Percentiles rank a stretch among this genome's conserved stretches.
Conservation (phyloP, 2,329 filamentous ascomycete genomes). For the Diplodia corticola region DNA sequence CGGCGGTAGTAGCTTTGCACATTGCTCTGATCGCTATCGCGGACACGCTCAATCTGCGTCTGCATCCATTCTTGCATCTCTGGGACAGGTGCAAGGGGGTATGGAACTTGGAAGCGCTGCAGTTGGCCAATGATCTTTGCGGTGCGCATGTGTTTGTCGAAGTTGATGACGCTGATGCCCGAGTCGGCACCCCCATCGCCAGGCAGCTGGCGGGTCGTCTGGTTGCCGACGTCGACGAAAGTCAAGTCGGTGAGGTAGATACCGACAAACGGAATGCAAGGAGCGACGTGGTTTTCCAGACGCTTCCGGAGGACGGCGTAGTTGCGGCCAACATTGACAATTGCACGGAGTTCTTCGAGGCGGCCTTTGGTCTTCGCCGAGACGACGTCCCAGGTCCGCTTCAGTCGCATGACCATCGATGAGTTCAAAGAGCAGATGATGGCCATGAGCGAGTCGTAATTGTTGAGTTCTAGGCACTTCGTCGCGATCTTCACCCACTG, state of each 20-base stretch:
- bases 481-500: slow-evolving; percentile 96
- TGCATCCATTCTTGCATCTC: slow-evolving; percentile 95
- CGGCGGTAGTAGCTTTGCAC: slow-evolving; percentile 75
- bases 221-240: slow-evolving; percentile 93
- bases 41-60: slow-evolving; percentile 74
- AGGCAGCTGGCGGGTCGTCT: slow-evolving; percentile 75
- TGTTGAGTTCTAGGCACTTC: slow-evolving; percentile 84
- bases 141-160: slow-evolving; percentile 93
- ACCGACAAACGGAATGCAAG: slow-evolving; percentile 91
- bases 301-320: slow-evolving; percentile 82
- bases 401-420: slow-evolving; percentile 83
- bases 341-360: slow-evolving; percentile 74
- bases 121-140: slow-evolving; percentile 95
- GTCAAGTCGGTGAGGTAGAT: slow-evolving; percentile 96
- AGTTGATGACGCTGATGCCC: slow-evolving; percentile 84
- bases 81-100: slow-evolving; percentile 75
- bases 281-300: slow-evolving; percentile 81
- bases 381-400: slow-evolving; percentile 88
- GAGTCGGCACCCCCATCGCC: slow-evolving; percentile 58
- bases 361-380: slow-evolving; percentile 79
- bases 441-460: slow-evolving; percentile 96
- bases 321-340: slow-evolving; percentile 89
- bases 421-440: slow-evolving; percentile 94
- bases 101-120: slow-evolving; percentile 93
- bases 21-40: slow-evolving; percentile 61